Evolutionary conservation across 2,329 filamentous ascomycete species (phyloP).

Genomic region (Nigrograna mackinnonii): DNA sequence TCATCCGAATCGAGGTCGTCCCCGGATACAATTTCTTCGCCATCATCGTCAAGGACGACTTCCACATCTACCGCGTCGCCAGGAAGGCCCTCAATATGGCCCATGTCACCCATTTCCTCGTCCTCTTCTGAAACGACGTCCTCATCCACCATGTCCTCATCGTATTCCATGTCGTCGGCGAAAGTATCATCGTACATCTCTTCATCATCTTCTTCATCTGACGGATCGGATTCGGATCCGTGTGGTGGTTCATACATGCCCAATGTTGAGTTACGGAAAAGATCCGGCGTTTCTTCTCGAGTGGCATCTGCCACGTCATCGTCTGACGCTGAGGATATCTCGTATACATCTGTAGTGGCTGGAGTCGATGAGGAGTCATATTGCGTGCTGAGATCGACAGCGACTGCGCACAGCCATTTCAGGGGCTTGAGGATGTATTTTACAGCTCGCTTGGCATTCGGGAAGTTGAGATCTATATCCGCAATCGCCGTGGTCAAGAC

Average conservation of each 20-base stretch:
- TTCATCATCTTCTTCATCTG: constrained; percentile 66
- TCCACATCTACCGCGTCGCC: constrained; percentile 67
- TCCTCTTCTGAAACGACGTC: constrained; percentile 2
- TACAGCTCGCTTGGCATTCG: constrained; percentile 87
- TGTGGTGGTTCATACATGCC: constrained; percentile 91
- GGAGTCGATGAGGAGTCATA: constrained; percentile 72
- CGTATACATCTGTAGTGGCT: constrained; percentile 75
- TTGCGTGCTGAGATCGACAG: constrained; percentile 80
- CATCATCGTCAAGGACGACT: constrained; percentile 77
- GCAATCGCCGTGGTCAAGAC: constrained; percentile 90
- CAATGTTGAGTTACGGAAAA: constrained; percentile 94
- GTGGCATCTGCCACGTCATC: constrained; percentile 81
- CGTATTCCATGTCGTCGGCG: constrained; percentile 67
- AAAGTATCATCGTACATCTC: constrained; percentile 81
- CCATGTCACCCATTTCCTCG: constrained; percentile 3
- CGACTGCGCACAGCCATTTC: constrained; percentile 83
- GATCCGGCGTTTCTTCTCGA: constrained; percentile 80
- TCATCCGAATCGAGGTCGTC: constrained; percentile 59
- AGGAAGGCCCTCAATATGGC: constrained; percentile 11
- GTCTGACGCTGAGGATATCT: constrained; percentile 90
- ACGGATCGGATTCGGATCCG: constrained; percentile 73
- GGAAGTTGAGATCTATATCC: constrained; percentile 94
- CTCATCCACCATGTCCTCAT: constrained; percentile 70
- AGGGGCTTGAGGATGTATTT: constrained; percentile 95
- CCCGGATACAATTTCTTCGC: constrained; percentile 59